Conservation (phyloP, 495 filamentous ascomycete species). For the Tuber borchii region DNA sequence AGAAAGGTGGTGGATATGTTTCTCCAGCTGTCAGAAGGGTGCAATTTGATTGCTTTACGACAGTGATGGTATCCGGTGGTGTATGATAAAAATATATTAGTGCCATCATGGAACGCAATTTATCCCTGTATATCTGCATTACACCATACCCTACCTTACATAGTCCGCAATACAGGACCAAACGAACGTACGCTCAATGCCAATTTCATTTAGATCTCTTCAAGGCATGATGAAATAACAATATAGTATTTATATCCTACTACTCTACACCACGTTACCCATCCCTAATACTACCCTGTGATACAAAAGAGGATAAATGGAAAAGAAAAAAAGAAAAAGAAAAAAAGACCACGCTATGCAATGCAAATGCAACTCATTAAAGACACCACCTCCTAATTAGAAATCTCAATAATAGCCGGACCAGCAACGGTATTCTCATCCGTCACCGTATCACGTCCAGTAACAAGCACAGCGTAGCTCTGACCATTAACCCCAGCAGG, state of each 20-base stretch:
- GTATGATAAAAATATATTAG: background rate
- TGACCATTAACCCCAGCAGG: constrained; percentile 47
- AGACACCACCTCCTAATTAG: constrained; percentile 12
- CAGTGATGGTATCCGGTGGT: background rate
- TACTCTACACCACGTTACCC: background rate
- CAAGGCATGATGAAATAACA: background rate
- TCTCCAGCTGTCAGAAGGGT: background rate
- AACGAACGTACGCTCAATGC: no score
- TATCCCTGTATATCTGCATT: background rate
- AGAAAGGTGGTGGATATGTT: background rate
- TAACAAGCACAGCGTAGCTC: constrained; percentile 48
- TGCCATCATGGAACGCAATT: background rate
- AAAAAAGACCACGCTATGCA: background rate
- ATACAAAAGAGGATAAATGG: background rate
- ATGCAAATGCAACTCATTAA: background rate
- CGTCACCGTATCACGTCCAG: constrained; percentile 42
- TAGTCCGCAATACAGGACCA: no score
- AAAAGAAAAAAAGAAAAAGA: background rate
- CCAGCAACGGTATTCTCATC: constrained; percentile 49
- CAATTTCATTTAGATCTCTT: background rate
- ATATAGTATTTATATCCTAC: background rate
- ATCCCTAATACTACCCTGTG: background rate
- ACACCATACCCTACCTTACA: no score
- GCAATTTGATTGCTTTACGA: background rate
- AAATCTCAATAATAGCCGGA: constrained; percentile 47